phyloP scores from a whole-genome alignment of 2,329 filamentous ascomycete genomes.

The Emericellopsis atlantica region DNA sequence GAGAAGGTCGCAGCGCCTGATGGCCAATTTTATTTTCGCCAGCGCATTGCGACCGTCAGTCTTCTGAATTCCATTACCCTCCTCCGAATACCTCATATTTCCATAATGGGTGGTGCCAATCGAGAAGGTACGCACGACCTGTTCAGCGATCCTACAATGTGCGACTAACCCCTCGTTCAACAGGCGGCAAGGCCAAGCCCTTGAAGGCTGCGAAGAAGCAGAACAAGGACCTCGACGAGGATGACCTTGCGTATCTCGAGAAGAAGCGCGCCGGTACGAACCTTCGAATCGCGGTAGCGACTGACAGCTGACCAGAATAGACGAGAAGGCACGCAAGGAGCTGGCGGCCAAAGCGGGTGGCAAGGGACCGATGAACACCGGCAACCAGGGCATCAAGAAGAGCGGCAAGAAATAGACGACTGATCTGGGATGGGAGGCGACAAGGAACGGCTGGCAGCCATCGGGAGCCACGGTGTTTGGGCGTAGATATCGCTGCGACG shows the following conservation, averaged over 20 bases:
- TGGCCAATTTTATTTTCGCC: background rate
- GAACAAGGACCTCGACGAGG: conserved; percentile 72
- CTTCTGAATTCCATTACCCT: background rate
- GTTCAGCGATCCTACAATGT: background rate
- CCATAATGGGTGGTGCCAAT: conserved; percentile 24
- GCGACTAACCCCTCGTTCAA: conserved; percentile 10
- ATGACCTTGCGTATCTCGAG: conserved; percentile 69
- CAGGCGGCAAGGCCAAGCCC: conserved; percentile 74
- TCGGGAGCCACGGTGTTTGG: too few relatives aligned
- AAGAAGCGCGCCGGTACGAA: conserved; percentile 74
- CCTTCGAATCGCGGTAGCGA: background rate
- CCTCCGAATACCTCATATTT: too few relatives aligned
- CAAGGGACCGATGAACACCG: conserved; percentile 80
- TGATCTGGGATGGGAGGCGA: background rate
- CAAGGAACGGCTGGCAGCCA: too few relatives aligned
- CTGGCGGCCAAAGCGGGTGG: conserved; percentile 70
- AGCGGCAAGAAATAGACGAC: conserved; percentile 78
- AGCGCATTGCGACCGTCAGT: background rate
- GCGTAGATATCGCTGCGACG: background rate
- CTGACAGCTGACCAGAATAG: conserved; percentile 23
- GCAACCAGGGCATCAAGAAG: conserved; percentile 90
- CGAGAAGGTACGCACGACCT: conserved; percentile 19
- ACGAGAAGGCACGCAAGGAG: conserved; percentile 77
- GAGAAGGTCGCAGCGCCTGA: too few relatives aligned
- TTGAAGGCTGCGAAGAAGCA: conserved; percentile 84